A percentile compares a stretch with the other conserved stretches of the same genome.
These are phyloP conservation scores for Yamadazyma kitorensis DNA, from an alignment of 805 yeast genomes.

Conservation along the genomic window DNA sequence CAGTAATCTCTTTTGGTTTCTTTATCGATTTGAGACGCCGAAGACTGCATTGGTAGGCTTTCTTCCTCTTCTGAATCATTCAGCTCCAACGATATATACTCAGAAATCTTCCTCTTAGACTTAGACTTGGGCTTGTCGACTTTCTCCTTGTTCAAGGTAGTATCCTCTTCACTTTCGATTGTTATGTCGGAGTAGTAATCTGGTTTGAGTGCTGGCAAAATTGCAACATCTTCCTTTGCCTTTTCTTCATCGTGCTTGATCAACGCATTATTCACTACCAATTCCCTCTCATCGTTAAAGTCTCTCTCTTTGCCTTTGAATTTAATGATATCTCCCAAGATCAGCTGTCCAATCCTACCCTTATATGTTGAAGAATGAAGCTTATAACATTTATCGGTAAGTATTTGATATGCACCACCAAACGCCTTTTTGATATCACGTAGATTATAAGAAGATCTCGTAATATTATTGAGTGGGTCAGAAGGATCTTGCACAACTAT, in stretches of 20 bases:
- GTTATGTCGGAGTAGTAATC: constrained; percentile 43
- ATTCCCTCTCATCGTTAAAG: constrained; percentile 68
- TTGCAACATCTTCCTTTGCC: constrained; percentile 29
- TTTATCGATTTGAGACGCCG: constrained; percentile 26
- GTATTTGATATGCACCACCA: constrained; percentile 79
- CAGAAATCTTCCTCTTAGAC: constrained; percentile 2
- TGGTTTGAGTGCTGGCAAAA: no score
- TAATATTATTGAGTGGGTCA: constrained; percentile 77
- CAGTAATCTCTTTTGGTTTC: constrained; percentile 38
- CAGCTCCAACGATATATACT: constrained; percentile 4
- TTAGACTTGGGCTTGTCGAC: constrained; percentile 7
- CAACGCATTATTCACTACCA: constrained; percentile 60
- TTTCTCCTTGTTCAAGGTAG: constrained; percentile 15
- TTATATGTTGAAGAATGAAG: constrained; percentile 64
- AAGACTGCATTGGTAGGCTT: constrained; percentile 7
- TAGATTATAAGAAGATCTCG: constrained; percentile 80
- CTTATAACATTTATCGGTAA: constrained; percentile 73
- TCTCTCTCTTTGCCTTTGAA: constrained; percentile 73
- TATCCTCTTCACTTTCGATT: constrained; percentile 30
- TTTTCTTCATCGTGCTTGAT: constrained; percentile 21
- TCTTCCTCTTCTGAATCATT: constrained; percentile 10
- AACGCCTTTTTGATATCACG: constrained; percentile 80
- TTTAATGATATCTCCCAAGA: constrained; percentile 75
- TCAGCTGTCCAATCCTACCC: constrained; percentile 65
- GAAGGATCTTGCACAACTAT: constrained; percentile 87